These are phyloP conservation scores for Lomentospora prolificans DNA, from an alignment of 2,329 filamentous ascomycete species.

Conservation along the genomic window DNA sequence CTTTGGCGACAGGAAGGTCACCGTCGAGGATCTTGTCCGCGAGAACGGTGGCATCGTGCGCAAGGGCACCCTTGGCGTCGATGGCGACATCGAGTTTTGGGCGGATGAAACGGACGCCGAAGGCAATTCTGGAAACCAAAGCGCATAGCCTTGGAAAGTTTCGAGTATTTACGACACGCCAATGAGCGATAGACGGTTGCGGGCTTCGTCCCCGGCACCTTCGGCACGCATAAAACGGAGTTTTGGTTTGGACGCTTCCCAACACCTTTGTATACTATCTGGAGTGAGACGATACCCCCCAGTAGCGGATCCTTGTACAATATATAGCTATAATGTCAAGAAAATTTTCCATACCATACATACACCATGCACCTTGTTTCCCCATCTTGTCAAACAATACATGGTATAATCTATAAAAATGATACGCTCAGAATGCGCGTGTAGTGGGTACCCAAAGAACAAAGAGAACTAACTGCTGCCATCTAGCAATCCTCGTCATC, in stretches of 20 bases:
- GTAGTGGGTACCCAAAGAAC: background rate
- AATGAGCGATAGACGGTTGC: background rate
- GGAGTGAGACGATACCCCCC: background rate
- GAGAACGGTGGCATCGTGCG: conserved; percentile 67
- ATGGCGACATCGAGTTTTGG: conserved; percentile 91
- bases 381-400: conserved; percentile 15
- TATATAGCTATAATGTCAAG: conserved; percentile 8
- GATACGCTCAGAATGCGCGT: no score
- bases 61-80: conserved; percentile 58
- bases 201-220: no score
- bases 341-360: no score
- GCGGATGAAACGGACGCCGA: conserved; percentile 40
- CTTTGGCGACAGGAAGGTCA: conserved; percentile 61
- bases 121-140: background rate
- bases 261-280: background rate
- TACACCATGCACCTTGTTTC: conserved; percentile 11
- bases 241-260: background rate
- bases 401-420: conserved; percentile 8
- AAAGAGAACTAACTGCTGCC: background rate
- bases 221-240: background rate
- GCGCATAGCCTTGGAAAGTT: background rate
- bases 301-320: background rate
- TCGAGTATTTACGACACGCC: background rate
- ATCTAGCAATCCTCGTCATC: no score
- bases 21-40: conserved; percentile 67